Conservation (phyloP, 2,329 filamentous ascomycete species). For the Diaporthe velutina region DNA sequence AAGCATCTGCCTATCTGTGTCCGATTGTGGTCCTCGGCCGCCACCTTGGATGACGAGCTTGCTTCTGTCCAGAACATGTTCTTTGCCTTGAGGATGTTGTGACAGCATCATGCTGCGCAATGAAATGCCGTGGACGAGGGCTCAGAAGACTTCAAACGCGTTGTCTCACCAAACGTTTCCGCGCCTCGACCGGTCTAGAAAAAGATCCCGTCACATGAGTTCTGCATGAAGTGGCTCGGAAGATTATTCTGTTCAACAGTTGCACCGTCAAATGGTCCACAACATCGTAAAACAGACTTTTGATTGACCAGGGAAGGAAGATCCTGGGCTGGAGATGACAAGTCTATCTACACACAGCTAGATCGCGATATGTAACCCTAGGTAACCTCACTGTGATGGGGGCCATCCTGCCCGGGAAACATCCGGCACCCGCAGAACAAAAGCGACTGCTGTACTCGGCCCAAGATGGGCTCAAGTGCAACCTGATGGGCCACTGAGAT, state of each 20-base stretch:
- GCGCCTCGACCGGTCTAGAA: background rate
- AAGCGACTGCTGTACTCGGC: background rate
- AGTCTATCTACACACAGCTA: conserved; percentile 1
- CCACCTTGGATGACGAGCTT: background rate
- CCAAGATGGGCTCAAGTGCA: background rate
- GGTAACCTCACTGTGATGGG: background rate
- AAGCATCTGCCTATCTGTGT: background rate
- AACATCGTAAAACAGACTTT: conserved; percentile 3
- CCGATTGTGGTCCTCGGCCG: background rate
- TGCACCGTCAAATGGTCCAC: background rate
- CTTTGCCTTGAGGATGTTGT: background rate
- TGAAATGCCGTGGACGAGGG: background rate
- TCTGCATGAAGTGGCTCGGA: conserved; percentile 28
- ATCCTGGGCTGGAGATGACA: background rate
- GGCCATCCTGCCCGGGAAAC: background rate
- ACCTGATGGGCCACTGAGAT: background rate
- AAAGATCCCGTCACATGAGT: conserved; percentile 23
- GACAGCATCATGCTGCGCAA: background rate
- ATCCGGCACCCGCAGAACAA: background rate
- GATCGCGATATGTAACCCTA: background rate
- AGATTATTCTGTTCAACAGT: background rate
- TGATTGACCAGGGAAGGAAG: background rate
- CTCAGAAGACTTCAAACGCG: background rate
- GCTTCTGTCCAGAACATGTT: background rate
- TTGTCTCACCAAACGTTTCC: background rate